phyloP scores from a whole-genome alignment of 495 filamentous ascomycete species.

The Xylaria intraflava region DNA sequence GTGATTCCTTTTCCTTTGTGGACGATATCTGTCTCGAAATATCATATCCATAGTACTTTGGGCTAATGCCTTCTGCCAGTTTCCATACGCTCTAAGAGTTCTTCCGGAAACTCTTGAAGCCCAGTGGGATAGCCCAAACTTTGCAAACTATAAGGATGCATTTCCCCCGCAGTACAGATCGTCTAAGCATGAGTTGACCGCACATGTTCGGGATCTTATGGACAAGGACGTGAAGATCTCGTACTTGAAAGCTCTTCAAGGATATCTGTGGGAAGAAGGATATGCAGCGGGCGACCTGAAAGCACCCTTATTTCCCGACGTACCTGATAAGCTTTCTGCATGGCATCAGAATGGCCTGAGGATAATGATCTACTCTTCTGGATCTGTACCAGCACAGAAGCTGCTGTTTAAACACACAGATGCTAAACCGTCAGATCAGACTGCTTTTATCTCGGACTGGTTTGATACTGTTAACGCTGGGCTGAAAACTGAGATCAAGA shows the following conservation, averaged over 20 bases:
- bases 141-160: constrained; percentile 52
- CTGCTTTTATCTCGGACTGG: constrained; percentile 47
- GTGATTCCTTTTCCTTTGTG: neutral
- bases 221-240: constrained; percentile 58
- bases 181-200: constrained; percentile 43
- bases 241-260: constrained; percentile 67
- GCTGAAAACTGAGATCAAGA: constrained; percentile 52
- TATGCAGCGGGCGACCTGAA: constrained; percentile 54
- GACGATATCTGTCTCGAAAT: neutral
- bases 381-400: constrained; percentile 65
- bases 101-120: constrained; percentile 51
- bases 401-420: constrained; percentile 63
- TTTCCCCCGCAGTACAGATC: constrained; percentile 55
- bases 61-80: constrained; percentile 41
- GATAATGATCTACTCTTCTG: constrained; percentile 65
- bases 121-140: constrained; percentile 53
- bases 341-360: constrained; percentile 44
- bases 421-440: constrained; percentile 48
- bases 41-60: neutral
- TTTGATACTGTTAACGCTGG: constrained; percentile 74
- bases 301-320: constrained; percentile 63
- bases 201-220: constrained; percentile 59
- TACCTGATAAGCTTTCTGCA: constrained; percentile 45
- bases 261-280: constrained; percentile 62
- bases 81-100: constrained; percentile 59